These are phyloP conservation scores for Auxenochlorella protothecoides DNA, from an alignment of 139 green algal species.

Conservation along the genomic window DNA sequence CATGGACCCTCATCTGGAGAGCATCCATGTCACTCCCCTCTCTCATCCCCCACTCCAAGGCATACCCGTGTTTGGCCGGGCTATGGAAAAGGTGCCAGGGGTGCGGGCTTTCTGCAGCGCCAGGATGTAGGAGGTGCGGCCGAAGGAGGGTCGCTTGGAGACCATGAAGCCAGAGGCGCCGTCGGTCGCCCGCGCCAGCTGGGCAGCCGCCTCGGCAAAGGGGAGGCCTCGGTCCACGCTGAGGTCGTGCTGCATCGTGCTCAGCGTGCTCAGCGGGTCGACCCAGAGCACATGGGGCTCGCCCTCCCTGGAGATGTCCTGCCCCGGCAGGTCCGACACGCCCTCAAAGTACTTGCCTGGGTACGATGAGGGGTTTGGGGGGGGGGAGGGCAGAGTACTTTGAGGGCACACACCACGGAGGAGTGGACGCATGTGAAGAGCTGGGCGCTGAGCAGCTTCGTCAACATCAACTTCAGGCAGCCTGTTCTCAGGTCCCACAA, in stretches of 20 bases:
- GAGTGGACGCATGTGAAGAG: no score
- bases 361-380: no score
- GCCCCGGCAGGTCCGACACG: constrained; percentile 41
- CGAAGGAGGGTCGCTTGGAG: constrained; percentile 24
- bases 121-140: constrained; percentile 33
- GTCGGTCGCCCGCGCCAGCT: constrained; percentile 18
- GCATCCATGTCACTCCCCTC: neutral
- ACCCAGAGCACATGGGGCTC: constrained; percentile 30
- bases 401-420: no score
- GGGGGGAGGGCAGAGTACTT: no score
- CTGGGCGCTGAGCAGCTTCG: no score
- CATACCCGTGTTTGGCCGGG: constrained; percentile 55
- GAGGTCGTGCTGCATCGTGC: constrained; percentile 45
- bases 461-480: no score
- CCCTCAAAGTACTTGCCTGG: constrained; percentile 47
- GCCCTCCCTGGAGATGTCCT: constrained; percentile 13
- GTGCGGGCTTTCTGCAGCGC: constrained; percentile 36
- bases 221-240: constrained; percentile 55
- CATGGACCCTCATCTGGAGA: neutral
- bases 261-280: constrained; percentile 40
- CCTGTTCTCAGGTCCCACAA: no score
- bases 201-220: constrained; percentile 31
- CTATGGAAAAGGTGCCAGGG: constrained; percentile 40
- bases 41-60: neutral
- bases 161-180: constrained; percentile 3